Base-by-base conservation (phyloP, 2,329 filamentous ascomycete species). In the Calonectria hawksworthii region DNA sequence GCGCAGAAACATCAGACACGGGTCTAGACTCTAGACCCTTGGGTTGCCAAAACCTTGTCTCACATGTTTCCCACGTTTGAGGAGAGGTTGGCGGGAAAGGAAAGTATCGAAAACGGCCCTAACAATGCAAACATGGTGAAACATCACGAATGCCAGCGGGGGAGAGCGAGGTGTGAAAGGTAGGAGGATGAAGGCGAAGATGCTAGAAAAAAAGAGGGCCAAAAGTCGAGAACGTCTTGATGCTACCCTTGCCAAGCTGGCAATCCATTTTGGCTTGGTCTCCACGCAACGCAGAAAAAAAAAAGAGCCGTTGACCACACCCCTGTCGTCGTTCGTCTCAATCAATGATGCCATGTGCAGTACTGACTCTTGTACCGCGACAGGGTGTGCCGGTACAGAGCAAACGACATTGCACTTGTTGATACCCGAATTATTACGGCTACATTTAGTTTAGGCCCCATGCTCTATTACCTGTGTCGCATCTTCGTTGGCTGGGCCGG, bases 181-280 rank as follows among this genome's bases (percentile, higher is more conserved):
- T 18, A 21, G 5, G 14, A 21, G 4, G 26, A 16, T 21, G 51
- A 34, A 16, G 23, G 14, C 18, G 47, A 23, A n/a, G 47, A 70
- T 28, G 36, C 28, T 18, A 3, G 21, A 13, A n/a, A 67, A 30
- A 28, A 54, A 52, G 18, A 36, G 21, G 18, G 11, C 26, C 36
- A 21, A 44, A n/a, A 72, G 70, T 73, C 70, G 64, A 73, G 70
- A 73, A 73, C 70, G 54, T 71, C 21, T 52, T 38, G 36, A 21
- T 36, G 10, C 63, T 14, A 61, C 38, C 54, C 54, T 47, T 68
- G 64, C 54, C 54, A 59, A 52, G 71, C 71, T 73, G 65, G 70
- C 16, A 26, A 41, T 23, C 30, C 28, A n/a, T 56, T 63, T 50
- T 32, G 59, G 50, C 59, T 30, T 50, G 41, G 64, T 67, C 32